Evolutionary conservation across 2,329 filamentous ascomycete species (phyloP), one percentile per base, ranked within the genome.

Genomic region (Colletotrichum sp.): DNA sequence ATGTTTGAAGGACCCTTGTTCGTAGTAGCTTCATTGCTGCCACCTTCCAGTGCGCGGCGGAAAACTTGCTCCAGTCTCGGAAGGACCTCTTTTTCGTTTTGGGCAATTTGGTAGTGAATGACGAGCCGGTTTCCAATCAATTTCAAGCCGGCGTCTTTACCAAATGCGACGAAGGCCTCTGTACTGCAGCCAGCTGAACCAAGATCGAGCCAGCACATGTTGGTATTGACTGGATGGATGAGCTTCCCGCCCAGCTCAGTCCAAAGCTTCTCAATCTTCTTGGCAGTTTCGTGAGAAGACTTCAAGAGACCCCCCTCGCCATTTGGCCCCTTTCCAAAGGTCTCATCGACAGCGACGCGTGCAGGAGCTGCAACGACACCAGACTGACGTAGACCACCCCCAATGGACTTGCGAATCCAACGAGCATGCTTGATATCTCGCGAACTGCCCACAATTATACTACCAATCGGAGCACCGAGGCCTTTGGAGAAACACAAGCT

Each of bases 121-220:
- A 90, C 89, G 72, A 91, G 76, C 34, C 88, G 83, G 34, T 83
- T 82, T 3, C 83, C 83, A 71, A 82, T 77, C 6, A 89, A 79
- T 76, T 84, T 85, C 72, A 91, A 80, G 0, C 89, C 89, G 13
- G 82, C 84, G 39, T 86, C 85, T 64, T 81, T 80, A 8, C 85
- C 86, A 36, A 88, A 81, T 78, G 84, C 81, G 16, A 82, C 81
- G 68, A 90, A 85, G 52, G 81, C 82, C 71, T 82, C 82, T 8
- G 68, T 76, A 16, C 82, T 82, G 76, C 88, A 87, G 3, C 91
- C 90, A 13, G 91, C 90, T 2, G 89, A 89, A 34, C 92, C 89
- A 18, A 97, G 86, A 83, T 98, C 93, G 74, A 98, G 81, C 95
- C 95, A 98, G 39, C 95, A 92, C 95, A 98, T 98, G 85, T 98